Conservation (phyloP, 345 rosid genomes). For the Alliaria petiolata region DNA sequence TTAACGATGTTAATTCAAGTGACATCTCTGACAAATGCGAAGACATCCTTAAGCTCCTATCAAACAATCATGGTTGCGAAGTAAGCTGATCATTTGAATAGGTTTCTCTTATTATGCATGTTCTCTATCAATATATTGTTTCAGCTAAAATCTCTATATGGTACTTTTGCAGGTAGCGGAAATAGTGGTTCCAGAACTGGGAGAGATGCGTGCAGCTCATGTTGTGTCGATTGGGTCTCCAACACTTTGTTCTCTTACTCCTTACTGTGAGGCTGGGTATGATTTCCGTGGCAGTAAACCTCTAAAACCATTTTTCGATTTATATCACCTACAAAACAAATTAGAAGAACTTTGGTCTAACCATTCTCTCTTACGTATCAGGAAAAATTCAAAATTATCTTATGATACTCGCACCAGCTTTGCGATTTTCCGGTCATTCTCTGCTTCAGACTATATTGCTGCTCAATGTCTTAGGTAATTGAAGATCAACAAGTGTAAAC, state of each 20-base stretch:
- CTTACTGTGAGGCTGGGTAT: slow-evolving; percentile 72
- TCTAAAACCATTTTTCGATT: not conserved
- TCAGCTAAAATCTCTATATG: not conserved
- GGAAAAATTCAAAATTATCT: slow-evolving; percentile 54
- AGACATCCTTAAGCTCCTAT: slow-evolving; percentile 55
- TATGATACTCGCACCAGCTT: slow-evolving; percentile 66
- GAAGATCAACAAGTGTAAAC: not conserved
- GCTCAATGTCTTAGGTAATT: slow-evolving; percentile 75
- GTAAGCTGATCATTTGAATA: slow-evolving; percentile 37
- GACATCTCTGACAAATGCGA: slow-evolving; percentile 75
- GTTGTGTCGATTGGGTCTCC: slow-evolving; percentile 71
- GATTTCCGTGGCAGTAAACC: not conserved
- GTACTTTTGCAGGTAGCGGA: slow-evolving; percentile 51
- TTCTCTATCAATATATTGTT: not conserved
- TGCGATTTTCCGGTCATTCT: slow-evolving; percentile 70
- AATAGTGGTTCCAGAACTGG: slow-evolving; percentile 79
- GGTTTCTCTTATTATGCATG: not conserved
- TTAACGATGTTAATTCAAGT: slow-evolving; percentile 73
- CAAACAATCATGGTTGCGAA: slow-evolving; percentile 67
- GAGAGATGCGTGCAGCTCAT: slow-evolving; percentile 80
- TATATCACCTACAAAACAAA: not conserved
- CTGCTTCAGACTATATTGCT: slow-evolving; percentile 70
- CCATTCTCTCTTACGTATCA: slow-evolving; percentile 27
- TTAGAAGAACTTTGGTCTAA: not conserved
- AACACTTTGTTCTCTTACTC: slow-evolving; percentile 36